Evolutionary conservation across 2,329 filamentous ascomycete genomes (phyloP).

Genomic region (Neospermospora avenae): DNA sequence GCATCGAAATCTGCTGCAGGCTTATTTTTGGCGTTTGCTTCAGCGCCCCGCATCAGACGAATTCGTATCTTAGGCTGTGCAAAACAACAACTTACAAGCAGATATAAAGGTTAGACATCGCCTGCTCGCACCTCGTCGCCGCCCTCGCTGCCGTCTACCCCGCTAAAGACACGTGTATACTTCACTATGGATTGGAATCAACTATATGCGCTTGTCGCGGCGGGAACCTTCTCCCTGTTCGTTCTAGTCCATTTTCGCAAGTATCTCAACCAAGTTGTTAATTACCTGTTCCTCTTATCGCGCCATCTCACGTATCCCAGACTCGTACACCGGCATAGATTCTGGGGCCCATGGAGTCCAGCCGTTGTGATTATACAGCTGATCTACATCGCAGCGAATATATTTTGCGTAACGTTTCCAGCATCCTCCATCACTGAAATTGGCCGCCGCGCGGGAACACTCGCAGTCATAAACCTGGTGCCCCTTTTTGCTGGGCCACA

Average conservation of each 20-base stretch:
- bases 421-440: neutral
- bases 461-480: neutral
- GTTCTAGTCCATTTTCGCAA: neutral
- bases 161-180: neutral
- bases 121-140: neutral
- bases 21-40: neutral
- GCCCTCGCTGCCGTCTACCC: neutral
- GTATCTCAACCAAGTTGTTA: neutral
- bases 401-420: neutral
- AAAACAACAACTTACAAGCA: neutral
- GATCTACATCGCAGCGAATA: neutral
- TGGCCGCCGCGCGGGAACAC: neutral
- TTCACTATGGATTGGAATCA: neutral
- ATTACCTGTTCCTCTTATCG: neutral
- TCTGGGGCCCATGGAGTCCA: neutral
- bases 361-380: neutral
- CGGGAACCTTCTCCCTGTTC: neutral
- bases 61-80: too few species aligned
- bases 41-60: too few species aligned
- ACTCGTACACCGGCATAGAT: neutral
- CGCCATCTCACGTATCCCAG: neutral
- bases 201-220: neutral
- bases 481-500: neutral
- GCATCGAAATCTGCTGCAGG: neutral
- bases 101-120: neutral